These are phyloP conservation scores for Kwoniella sp. DNA, from an alignment of 768 basidiomycete genomes.

Conservation along the genomic window DNA sequence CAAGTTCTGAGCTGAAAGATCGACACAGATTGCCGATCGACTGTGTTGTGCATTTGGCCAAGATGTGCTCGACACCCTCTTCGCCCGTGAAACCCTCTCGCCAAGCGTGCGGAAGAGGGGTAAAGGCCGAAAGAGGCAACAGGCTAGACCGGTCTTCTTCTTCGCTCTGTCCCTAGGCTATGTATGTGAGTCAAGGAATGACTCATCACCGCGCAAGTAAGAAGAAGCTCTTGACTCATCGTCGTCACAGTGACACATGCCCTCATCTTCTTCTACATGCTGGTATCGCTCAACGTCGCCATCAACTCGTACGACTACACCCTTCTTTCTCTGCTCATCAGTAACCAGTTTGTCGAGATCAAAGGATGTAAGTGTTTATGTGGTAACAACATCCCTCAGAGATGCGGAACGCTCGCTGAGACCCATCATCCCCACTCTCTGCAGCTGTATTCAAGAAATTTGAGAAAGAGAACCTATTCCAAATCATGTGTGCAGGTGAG, in stretches of 20 bases:
- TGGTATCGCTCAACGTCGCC: constrained; percentile 92
- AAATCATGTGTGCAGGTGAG: constrained; percentile 94
- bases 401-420: neutral
- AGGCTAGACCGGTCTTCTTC: constrained; percentile 78
- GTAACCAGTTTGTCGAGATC: constrained; percentile 99
- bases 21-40: constrained; percentile 81
- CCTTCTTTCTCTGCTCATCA: constrained; percentile 86
- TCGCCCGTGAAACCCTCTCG: constrained; percentile 86
- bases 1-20: neutral
- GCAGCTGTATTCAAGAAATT: constrained; percentile 92
- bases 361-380: constrained; percentile 72
- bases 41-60: constrained; percentile 95
- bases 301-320: constrained; percentile 98
- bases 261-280: constrained; percentile 93
- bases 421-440: neutral
- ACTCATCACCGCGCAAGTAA: no score
- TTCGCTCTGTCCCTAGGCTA: constrained; percentile 81
- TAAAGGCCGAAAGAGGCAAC: constrained; percentile 55
- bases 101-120: constrained; percentile 60
- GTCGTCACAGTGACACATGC: constrained; percentile 72
- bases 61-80: constrained; percentile 93
- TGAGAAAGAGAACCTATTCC: constrained; percentile 97
- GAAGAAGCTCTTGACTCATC: no score
- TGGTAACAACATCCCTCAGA: neutral
- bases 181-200: constrained; percentile 65